Evolutionary conservation across 2,329 filamentous ascomycete genomes (phyloP), one percentile per base, ranked within the genome.

Genomic region (Aureobasidium sp.): DNA sequence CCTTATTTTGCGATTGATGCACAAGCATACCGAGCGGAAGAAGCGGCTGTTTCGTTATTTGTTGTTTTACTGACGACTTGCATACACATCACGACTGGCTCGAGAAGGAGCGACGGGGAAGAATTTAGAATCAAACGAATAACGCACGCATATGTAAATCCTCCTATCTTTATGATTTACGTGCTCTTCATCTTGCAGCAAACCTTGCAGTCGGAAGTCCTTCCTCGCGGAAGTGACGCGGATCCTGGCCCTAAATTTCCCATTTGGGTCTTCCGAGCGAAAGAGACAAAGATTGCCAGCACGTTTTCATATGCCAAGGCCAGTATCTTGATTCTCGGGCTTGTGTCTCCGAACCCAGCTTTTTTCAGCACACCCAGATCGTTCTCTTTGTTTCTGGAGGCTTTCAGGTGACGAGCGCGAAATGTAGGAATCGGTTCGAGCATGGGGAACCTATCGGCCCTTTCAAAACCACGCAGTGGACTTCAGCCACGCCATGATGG

Each of bases 391-490:
- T 53, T 53, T 39, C 34, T 53, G 32, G 34, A 27, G 20, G n/a
- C 20, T 26, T 15, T 12, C 39, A 23, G 26, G 20, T 20, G 34
- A 53, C 50, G 50, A 53, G 36, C 34, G n/a, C 26, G 50, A 53
- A 13, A 53, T 36, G n/a, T 12, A 39, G 50, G 13, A 23, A 53
- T 32, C 34, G 50, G 50, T 32, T 53, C 34, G 50, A 39, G 34
- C 46, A 53, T 53, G 50, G 50, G 34, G 50, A 37, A 39, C 50
- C 50, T 53, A 53, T 53, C 50, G 50, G 50, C 20, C 50, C 50
- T 53, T 53, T 39, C 23, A 12, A 5, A 51, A 53, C 50, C 50
- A 53, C 34, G 50, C 50, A 36, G 50, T 27, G 50, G 20, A 15
- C 34, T 26, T 39, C 34, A 53, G 50, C 34, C 32, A 52, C 48